Evolutionary conservation across 148 eudicot genomes (phyloP).

Genomic region (Camellia japonica): DNA sequence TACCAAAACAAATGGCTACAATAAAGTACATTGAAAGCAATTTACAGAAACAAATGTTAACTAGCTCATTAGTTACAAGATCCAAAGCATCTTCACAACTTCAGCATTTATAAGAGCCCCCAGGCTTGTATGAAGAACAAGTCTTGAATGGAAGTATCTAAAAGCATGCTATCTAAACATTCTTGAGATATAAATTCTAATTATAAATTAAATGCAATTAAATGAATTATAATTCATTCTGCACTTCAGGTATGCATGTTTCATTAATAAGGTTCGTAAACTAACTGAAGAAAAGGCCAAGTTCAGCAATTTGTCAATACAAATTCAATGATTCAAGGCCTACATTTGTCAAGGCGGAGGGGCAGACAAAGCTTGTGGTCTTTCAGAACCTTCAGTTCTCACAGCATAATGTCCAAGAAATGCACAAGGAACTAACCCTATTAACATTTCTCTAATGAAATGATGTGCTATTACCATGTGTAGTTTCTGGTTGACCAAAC

Average conservation of each 20-base stretch:
- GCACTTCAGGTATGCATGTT: no score
- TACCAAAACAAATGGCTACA: not conserved
- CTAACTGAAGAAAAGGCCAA: no score
- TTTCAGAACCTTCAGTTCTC: slow-evolving; percentile 4
- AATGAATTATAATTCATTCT: not conserved
- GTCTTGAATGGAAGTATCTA: not conserved
- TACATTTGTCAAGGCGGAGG: not conserved
- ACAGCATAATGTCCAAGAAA: slow-evolving; percentile 5
- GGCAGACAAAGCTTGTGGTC: not conserved
- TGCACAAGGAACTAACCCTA: slow-evolving; percentile 9
- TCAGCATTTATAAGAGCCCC: not conserved
- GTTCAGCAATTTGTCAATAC: no score
- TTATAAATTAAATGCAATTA: not conserved
- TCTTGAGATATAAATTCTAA: not conserved
- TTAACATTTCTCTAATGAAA: not conserved
- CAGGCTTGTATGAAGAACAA: not conserved
- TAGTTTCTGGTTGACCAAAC: slow-evolving; percentile 88
- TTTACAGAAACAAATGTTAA: not conserved
- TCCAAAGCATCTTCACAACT: not conserved
- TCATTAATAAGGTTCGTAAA: no score
- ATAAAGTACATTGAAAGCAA: not conserved
- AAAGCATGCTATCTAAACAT: not conserved
- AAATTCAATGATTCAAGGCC: not conserved
- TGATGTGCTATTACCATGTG: slow-evolving; percentile 66
- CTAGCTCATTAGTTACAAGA: not conserved